A percentile compares a stretch with the other conserved stretches of the same genome.
phyloP scores from a whole-genome alignment of 768 basidiomycete genomes.

The Clitopilus passeckerianus region DNA sequence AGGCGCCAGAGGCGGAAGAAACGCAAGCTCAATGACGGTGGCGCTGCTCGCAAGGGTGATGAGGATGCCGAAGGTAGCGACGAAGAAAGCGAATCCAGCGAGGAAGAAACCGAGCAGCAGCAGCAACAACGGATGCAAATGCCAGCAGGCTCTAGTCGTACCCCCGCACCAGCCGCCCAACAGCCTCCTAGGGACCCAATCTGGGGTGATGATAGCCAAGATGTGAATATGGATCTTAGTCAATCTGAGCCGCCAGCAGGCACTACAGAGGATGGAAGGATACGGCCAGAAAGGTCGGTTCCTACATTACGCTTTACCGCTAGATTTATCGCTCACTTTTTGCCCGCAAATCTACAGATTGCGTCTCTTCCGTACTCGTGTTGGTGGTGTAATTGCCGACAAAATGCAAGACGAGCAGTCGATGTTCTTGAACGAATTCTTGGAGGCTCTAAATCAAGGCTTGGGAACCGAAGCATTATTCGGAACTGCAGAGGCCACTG shows the following conservation, averaged over 20 bases:
- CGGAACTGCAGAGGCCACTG: constrained; percentile 75
- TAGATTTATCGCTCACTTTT: not conserved
- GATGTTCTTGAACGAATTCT: constrained; percentile 61
- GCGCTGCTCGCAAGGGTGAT: constrained; percentile 38
- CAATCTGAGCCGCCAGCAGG: constrained; percentile 29
- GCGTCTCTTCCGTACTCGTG: constrained; percentile 72
- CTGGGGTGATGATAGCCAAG: constrained; percentile 67
- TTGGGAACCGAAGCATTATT: constrained; percentile 65
- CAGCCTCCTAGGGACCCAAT: constrained; percentile 46
- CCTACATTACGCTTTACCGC: constrained; percentile 2
- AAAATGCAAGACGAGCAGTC: constrained; percentile 73
- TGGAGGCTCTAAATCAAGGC: constrained; percentile 76
- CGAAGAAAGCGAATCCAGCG: constrained; percentile 50
- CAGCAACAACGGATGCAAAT: constrained; percentile 41
- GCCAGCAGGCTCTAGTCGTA: constrained; percentile 29
- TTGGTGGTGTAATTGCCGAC: constrained; percentile 68
- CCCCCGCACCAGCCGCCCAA: constrained; percentile 17
- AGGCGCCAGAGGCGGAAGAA: constrained; percentile 80
- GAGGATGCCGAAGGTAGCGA: constrained; percentile 43
- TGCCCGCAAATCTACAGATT: constrained; percentile 38
- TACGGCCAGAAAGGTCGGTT: constrained; percentile 57
- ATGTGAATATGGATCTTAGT: constrained; percentile 55
- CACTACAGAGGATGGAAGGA: constrained; percentile 34
- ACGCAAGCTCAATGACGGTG: constrained; percentile 76
- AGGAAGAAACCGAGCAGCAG: constrained; percentile 31